Percentiles rank a stretch among this genome's conserved stretches.
phyloP scores from a whole-genome alignment of 2,329 filamentous ascomycete genomes.

The Colletotrichum tanaceti region DNA sequence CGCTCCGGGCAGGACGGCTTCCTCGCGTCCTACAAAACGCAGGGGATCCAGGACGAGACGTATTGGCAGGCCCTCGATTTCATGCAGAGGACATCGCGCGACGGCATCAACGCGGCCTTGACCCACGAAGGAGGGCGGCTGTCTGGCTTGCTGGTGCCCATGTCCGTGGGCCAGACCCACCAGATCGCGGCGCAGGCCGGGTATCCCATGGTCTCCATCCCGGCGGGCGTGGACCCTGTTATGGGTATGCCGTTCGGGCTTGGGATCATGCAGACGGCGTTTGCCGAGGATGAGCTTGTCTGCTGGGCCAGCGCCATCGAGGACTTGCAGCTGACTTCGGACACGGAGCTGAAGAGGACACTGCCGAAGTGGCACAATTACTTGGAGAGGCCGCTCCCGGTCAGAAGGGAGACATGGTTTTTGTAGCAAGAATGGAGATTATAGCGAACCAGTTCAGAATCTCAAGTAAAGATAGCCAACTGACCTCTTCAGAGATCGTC shows the following conservation, averaged over 20 bases:
- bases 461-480: neutral
- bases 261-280: constrained; percentile 68
- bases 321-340: constrained; percentile 60
- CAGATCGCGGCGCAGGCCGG: constrained; percentile 80
- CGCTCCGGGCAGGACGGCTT: constrained; percentile 78
- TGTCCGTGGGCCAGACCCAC: constrained; percentile 74
- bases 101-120: constrained; percentile 73
- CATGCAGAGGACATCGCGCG: constrained; percentile 67
- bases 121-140: constrained; percentile 56
- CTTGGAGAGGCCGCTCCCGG: constrained; percentile 51
- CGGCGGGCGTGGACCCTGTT: constrained; percentile 66
- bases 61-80: constrained; percentile 76
- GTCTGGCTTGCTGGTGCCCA: constrained; percentile 73
- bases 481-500: neutral
- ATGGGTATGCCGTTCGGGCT: constrained; percentile 69
- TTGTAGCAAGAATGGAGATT: no score
- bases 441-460: no score
- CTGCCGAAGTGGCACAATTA: constrained; percentile 66
- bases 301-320: constrained; percentile 73
- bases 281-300: constrained; percentile 67
- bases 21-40: constrained; percentile 68
- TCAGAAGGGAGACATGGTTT: neutral
- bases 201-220: constrained; percentile 78
- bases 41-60: constrained; percentile 70
- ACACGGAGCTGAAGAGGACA: constrained; percentile 59